Conservation (phyloP, 257 asterid genomes). For the Asclepias syriaca region DNA sequence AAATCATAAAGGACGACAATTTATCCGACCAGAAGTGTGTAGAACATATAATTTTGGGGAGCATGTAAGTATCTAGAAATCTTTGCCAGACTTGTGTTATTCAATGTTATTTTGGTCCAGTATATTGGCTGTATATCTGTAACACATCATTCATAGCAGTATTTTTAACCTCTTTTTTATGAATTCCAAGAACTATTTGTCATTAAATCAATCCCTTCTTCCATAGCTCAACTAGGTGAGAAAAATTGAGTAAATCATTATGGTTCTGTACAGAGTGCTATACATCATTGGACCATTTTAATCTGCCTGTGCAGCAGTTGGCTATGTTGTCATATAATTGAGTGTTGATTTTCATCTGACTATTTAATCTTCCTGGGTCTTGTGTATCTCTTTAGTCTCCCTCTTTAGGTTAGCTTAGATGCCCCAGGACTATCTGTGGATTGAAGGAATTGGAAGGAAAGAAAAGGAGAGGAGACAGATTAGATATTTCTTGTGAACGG, state of each 20-base stretch:
- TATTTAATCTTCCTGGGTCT: background rate
- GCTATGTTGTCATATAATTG: background rate
- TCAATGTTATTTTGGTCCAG: background rate
- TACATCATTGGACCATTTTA: background rate
- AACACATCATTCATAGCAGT: background rate
- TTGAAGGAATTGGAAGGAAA: background rate
- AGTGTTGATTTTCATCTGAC: background rate
- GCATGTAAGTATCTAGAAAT: constrained; percentile 58
- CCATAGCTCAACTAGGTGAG: background rate
- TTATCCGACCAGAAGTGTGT: constrained; percentile 98
- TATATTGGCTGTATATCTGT: background rate
- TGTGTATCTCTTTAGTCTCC: background rate
- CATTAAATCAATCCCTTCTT: background rate
- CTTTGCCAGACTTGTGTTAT: background rate
- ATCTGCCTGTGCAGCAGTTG: background rate
- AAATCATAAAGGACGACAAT: constrained; percentile 85
- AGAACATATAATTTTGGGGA: constrained; percentile 96
- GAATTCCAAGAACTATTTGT: background rate
- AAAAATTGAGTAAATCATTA: background rate
- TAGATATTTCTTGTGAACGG: background rate
- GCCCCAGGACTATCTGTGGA: background rate
- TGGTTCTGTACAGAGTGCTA: background rate
- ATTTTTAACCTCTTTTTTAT: background rate
- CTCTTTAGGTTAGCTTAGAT: background rate
- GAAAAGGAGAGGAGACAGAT: background rate